Evolutionary conservation across 495 filamentous ascomycete species (phyloP).

Genomic region (Niebla homalea): DNA sequence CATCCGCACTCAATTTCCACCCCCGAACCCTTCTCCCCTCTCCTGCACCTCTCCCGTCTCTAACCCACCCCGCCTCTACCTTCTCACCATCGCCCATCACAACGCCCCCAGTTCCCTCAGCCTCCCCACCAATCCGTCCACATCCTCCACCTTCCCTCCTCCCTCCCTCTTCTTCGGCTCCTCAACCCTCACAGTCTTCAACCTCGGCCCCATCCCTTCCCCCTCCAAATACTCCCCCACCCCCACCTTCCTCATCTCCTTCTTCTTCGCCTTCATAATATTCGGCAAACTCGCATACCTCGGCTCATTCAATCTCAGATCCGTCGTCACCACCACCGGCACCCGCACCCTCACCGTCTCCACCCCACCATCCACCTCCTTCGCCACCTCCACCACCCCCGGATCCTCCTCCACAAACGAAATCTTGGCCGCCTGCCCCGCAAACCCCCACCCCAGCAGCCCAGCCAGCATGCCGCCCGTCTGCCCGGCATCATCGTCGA

Average conservation of each 20-base stretch:
- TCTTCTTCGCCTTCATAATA: constrained; percentile 99
- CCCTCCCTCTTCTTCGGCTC: constrained; percentile 84
- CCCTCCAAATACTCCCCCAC: constrained; percentile 69
- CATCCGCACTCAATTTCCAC: too few relatives aligned
- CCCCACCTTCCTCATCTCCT: constrained; percentile 83
- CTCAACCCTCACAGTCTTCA: constrained; percentile 80
- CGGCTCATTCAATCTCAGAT: constrained; percentile 89
- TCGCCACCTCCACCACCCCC: constrained; percentile 54
- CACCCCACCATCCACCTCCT: constrained; percentile 89
- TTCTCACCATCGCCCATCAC: constrained; percentile 21
- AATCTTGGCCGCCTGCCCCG: constrained; percentile 80
- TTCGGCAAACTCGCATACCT: constrained; percentile 90
- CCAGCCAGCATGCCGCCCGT: constrained; percentile 98
- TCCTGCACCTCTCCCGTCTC: too few relatives aligned
- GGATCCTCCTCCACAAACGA: constrained; percentile 49
- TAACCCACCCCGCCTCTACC: not conserved
- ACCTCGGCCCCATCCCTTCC: constrained; percentile 43
- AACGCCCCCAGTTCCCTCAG: constrained; percentile 92
- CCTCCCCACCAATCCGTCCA: constrained; percentile 81
- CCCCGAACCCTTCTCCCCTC: too few relatives aligned
- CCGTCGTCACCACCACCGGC: constrained; percentile 87
- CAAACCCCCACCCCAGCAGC: constrained; percentile 81
- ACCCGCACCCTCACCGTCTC: constrained; percentile 77
- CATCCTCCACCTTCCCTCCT: constrained; percentile 92
- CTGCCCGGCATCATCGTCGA: constrained; percentile 91